Base-by-base conservation (phyloP, 23 red algal species). In the Cyanidioschyzon merolae region DNA sequence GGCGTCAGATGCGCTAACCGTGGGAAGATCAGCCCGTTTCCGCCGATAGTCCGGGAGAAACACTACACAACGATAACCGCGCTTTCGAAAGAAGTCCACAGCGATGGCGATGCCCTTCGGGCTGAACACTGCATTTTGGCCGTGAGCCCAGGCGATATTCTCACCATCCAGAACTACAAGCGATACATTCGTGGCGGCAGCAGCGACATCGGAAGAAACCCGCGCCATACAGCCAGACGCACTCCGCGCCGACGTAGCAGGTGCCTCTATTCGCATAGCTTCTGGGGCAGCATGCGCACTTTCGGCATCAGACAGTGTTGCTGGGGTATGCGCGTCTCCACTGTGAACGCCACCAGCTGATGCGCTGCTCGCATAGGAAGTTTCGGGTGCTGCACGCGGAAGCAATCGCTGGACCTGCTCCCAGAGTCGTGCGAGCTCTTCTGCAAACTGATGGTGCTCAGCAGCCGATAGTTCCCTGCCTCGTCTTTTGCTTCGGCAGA, bases 81-180 rank as follows among this genome's bases (percentile, higher is more conserved):
- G 57, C 31, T 81, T 34, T 41, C 1, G 59, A 7, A 81, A 57
- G 59, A 50, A 57, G 2, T 58, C 54, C 40, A 29, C 59, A 3
- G 38, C 37, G 41, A 81, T 36, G 3, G 39, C 38, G 30, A 81
- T 81, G n/a, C 78, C 78, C n/a, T 39, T 21, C 1, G 78, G 34
- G 16, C 39, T 40, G 59, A 81, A 81, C 29, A 36, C 37, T 57
- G 40, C 58, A 57, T 57, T 2, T 2, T 67, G 59, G 1, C 45
- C 78, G 41, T 81, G 41, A 40, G 54, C 39, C 78, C 78, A 81
- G 2, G 1, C 78, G 41, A 81, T 57, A 57, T 81, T 81, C 2
- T 67, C 78, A 32, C 78, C 78, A 40, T 81, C 78, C 15, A 81
- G 3, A 17, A 81, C 78, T 30, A 40, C 68, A 18, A 81, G 68